Base-by-base conservation (phyloP, 805 yeast genomes). In the Schwanniomyces occidentalis region DNA sequence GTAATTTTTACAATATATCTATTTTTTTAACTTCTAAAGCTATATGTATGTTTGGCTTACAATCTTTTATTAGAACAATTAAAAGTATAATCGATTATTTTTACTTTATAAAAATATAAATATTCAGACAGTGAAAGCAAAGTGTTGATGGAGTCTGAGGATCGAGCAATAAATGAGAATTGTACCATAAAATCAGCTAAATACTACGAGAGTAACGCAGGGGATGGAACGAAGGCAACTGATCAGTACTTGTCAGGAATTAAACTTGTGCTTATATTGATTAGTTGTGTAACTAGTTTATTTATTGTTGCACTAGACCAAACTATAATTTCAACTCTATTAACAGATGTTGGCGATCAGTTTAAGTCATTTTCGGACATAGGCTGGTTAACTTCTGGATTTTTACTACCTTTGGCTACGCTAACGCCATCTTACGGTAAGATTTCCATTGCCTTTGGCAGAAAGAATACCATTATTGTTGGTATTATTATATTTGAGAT, bases 321-420 rank as follows among this genome's bases (percentile, higher is more conserved):
- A 43, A 78, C 82, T n/a, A 79, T 80, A 37, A 73, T 74, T 2
- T 48, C 73, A 6, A 73, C 83, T 2, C 57, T 76, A 8, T 56
- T 78, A 30, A 67, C 76, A 12, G 60, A 56, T 1, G 74, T 80
- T 2, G 76, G 80, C 5, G 56, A 59, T 32, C 58, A 75, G 40
- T 79, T 80, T 47, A 44, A 66, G 15, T 63, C 65, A 3, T 78
- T 75, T 44, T 65, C 71, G 5, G 67, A 75, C 37, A 62, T 78
- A 6, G 80, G 80, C 3, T 80, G 87, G 85, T 51, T 80, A 17
- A 56, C 78, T 6, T 57, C 80, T 0, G 82, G 78, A 2, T 80
- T 69, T 50, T 48, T 75, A 48, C 54, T 80, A 30, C 74, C 83
- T 1, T 65, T 72, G 62, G 77, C 80, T 1, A 62, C 72, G 17